These are phyloP conservation scores for Tetrahymena malaccensis DNA, from an alignment of 73 alveolate genomes.

Conservation along the genomic window DNA sequence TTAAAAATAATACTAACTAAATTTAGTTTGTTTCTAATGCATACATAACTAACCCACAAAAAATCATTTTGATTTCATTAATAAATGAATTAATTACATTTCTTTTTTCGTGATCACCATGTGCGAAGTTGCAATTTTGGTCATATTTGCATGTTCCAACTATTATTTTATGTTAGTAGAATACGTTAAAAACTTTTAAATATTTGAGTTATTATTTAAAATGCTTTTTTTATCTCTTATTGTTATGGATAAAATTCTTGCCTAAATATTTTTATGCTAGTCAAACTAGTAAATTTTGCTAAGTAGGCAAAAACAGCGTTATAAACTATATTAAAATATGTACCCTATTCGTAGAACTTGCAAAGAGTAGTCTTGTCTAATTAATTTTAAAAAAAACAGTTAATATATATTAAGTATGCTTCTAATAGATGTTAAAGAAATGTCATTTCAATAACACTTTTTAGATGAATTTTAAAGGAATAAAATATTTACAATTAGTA, in stretches of 20 bases:
- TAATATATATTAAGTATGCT: background rate
- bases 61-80: background rate
- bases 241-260: background rate
- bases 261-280: background rate
- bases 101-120: background rate
- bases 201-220: too few relatives aligned
- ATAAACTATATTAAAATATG: background rate
- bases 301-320: background rate
- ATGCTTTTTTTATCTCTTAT: background rate
- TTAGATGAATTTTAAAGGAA: background rate
- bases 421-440: too few relatives aligned
- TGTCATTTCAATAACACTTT: background rate
- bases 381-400: background rate
- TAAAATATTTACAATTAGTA: background rate
- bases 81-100: background rate
- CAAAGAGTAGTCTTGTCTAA: background rate
- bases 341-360: background rate
- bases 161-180: background rate
- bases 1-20: too few relatives aligned
- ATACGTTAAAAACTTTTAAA: too few relatives aligned
- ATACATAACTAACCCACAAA: background rate
- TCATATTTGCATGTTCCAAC: background rate
- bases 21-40: background rate
- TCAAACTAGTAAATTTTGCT: background rate
- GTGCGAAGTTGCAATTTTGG: background rate